Percentiles rank a stretch among this genome's conserved stretches.
Evolutionary conservation across 73 alveolate species (phyloP).

Genomic region (Paramecium pentaurelia): DNA sequence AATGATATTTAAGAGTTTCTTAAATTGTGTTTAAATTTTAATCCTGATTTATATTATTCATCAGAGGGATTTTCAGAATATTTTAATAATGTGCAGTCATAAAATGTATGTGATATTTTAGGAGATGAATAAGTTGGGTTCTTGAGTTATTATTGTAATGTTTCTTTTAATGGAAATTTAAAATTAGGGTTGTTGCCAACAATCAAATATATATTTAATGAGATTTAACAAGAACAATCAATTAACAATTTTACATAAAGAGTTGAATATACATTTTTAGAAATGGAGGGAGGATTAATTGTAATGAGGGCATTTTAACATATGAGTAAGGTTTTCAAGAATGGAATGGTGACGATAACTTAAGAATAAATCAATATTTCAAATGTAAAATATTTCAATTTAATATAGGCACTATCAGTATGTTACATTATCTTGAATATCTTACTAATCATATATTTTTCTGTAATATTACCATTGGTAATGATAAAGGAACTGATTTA

Average conservation of each 20-base stretch:
- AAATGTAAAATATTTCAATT: neutral
- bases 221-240: neutral
- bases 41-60: neutral
- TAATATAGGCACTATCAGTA: neutral
- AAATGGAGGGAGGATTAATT: constrained; percentile 17
- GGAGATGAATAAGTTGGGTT: neutral
- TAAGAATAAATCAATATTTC: neutral
- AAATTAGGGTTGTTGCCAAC: neutral
- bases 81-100: neutral
- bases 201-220: neutral
- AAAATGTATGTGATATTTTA: neutral
- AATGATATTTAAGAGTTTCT: neutral
- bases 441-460: neutral
- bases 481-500: neutral
- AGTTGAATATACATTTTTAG: neutral
- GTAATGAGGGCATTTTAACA: neutral
- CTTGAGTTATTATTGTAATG: neutral
- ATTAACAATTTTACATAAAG: constrained; percentile 10
- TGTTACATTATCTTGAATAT: neutral
- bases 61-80: neutral
- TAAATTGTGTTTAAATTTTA: neutral
- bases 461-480: neutral
- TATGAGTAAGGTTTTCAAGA: neutral
- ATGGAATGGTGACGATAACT: neutral
- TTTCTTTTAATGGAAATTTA: neutral